A percentile compares a stretch with the other conserved stretches of the same genome.
Conservation (phyloP, 2,329 filamentous ascomycete species). For the Alternaria triticimaculans region DNA sequence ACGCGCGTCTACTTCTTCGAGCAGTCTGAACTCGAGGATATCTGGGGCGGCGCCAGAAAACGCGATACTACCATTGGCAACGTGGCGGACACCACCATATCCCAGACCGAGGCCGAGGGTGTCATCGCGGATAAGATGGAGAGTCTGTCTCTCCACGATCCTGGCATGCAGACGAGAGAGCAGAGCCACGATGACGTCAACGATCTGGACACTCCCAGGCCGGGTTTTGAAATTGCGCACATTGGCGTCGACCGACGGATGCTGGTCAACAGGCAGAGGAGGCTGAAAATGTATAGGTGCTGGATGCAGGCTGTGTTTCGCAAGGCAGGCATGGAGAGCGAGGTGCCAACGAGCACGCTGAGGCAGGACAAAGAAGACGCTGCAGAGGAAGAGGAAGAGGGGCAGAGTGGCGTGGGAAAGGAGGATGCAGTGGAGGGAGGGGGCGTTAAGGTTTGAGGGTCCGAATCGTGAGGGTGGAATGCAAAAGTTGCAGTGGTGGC, state of each 20-base stretch:
- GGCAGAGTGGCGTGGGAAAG: not conserved
- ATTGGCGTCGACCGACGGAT: slow-evolving; percentile 86
- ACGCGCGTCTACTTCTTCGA: slow-evolving; percentile 99
- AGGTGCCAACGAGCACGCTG: slow-evolving; percentile 44
- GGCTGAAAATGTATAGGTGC: slow-evolving; percentile 98
- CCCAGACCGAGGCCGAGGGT: not conserved
- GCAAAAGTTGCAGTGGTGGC: not conserved
- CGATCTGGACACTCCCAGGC: slow-evolving; percentile 18
- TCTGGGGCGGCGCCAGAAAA: slow-evolving; percentile 68
- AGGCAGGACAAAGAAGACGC: slow-evolving; percentile 33
- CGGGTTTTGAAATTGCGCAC: slow-evolving; percentile 71
- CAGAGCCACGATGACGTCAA: slow-evolving; percentile 5
- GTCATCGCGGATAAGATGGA: slow-evolving; percentile 1
- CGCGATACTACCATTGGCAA: slow-evolving; percentile 3
- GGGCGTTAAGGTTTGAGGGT: not conserved
- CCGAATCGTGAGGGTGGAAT: not conserved
- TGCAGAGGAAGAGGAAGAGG: slow-evolving; percentile 8
- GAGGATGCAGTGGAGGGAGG: not conserved
- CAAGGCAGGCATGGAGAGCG: slow-evolving; percentile 56
- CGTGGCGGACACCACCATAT: not conserved
- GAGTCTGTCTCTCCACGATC: slow-evolving; percentile 8
- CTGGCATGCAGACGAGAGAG: not conserved
- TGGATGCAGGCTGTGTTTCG: slow-evolving; percentile 88
- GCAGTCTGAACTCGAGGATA: slow-evolving; percentile 75
- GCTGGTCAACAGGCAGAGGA: slow-evolving; percentile 87